These are phyloP conservation scores for Populus hybrid DNA, from an alignment of 441 rosid species.

Conservation along the genomic window DNA sequence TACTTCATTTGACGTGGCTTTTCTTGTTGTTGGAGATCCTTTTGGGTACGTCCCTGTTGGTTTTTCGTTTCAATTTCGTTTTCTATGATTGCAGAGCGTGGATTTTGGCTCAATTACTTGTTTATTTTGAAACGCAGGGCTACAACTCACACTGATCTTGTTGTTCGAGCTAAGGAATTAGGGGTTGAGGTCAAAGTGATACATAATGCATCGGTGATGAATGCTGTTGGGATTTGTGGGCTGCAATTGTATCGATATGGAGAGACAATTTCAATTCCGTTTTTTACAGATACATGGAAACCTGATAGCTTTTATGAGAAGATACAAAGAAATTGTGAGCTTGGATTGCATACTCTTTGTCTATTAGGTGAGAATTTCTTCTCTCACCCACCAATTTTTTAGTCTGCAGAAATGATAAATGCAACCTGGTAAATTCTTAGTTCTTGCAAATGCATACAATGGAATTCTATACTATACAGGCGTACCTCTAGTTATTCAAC, in stretches of 20 bases:
- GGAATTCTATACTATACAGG: not conserved
- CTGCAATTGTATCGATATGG: slow-evolving; percentile 92
- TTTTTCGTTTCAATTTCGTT: not conserved
- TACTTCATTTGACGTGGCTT: slow-evolving; percentile 50
- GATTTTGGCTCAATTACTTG: not conserved
- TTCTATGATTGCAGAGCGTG: not conserved
- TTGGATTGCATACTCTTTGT: slow-evolving; percentile 91
- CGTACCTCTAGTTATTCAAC: not conserved
- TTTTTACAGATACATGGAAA: slow-evolving; percentile 85
- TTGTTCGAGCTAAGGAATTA: slow-evolving; percentile 77
- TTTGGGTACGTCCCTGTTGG: slow-evolving; percentile 51
- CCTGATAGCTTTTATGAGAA: slow-evolving; percentile 94
- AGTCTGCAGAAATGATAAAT: not conserved
- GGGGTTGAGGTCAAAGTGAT: slow-evolving; percentile 74
- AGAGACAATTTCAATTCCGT: slow-evolving; percentile 85
- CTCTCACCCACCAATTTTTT: not conserved
- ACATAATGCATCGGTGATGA: slow-evolving; percentile 94
- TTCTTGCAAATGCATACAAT: not conserved
- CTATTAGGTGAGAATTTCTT: slow-evolving; percentile 51
- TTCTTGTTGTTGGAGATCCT: slow-evolving; percentile 94
- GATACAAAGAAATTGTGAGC: slow-evolving; percentile 54
- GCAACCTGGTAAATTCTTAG: not conserved
- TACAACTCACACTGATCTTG: slow-evolving; percentile 87
- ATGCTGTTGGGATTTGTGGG: slow-evolving; percentile 89
- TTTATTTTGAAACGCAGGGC: slow-evolving; percentile 53